Evolutionary conservation across 257 asterid species (phyloP), one percentile per base, ranked within the genome.

Genomic region (Solanum virginianum): DNA sequence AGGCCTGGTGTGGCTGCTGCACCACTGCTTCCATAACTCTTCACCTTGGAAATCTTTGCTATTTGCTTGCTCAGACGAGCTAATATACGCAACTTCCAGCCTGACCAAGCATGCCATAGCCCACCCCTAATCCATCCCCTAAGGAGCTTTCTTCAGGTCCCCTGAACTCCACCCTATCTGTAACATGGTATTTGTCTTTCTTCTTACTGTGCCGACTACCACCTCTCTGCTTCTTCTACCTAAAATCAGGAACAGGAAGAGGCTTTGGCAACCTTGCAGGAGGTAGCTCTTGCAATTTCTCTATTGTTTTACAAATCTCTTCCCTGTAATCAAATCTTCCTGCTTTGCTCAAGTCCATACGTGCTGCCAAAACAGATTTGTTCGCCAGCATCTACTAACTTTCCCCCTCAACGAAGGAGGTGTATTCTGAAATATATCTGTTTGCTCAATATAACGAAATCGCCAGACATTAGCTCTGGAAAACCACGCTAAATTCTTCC

Each of bases 101-200:
- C 90, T 96, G 98, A 82, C 98, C 97, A 13, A 96, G 98, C 99
- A 96, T 96, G 80, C 99, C 98, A 82, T 94, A 96, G 18, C 98
- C 98, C 92, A 94, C 99, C 10, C 99, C 99, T 26, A 96, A 91
- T 70, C 98, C 98, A 92, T 96, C 99, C 85, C 98, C 99, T 89
- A 94, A 89, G 65, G 98, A 96, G 88, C 99, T 96, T 93, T 96
- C 99, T 90, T 96, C 99, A 53, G 96, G 98, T 59, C 93, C 85
- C 65, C 98, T 95, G 75, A 96, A 95, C 88, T 91, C 92, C 98
- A 95, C 93, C 89, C 99, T 93, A 85, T 96, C 99, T 7, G 98
- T 94, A 87, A 94, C 82, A 74, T 98, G 97, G 89, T 94, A 94
- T 70, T 95, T 91, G 85, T 96, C 98, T 92, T 96, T 96, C 98